phyloP scores from a whole-genome alignment of 192 early-diverging fungal species.

The Linnemannia zychae region DNA sequence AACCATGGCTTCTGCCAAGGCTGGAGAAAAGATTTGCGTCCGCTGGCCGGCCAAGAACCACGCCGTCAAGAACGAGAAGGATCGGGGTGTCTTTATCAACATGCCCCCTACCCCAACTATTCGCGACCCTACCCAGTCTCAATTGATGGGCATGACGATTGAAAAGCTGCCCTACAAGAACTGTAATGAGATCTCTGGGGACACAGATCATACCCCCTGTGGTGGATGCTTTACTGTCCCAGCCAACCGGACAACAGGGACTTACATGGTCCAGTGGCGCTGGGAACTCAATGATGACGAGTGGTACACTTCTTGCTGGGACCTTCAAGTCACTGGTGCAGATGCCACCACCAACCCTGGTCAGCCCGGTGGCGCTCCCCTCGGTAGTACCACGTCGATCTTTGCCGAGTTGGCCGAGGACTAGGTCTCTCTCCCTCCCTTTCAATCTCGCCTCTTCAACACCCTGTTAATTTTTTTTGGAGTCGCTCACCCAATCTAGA shows the following conservation, averaged over 20 bases:
- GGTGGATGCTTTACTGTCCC: constrained; percentile 48
- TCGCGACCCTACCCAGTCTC: constrained; percentile 30
- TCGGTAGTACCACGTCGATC: constrained; percentile 15
- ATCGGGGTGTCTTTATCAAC: constrained; percentile 43
- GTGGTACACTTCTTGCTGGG: constrained; percentile 55
- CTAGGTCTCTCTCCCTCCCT: no score
- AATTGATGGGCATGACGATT: constrained; percentile 24
- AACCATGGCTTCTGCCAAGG: constrained; percentile 11
- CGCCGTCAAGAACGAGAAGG: constrained; percentile 18
- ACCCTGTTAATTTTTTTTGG: no score
- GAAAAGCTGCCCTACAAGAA: constrained; percentile 39
- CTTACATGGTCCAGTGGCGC: constrained; percentile 44
- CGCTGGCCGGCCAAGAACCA: constrained; percentile 56
- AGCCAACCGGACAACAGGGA: neutral
- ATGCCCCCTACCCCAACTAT: constrained; percentile 18
- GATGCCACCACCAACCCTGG: neutral
- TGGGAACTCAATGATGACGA: constrained; percentile 44
- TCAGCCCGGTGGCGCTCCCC: no score
- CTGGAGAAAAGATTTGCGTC: constrained; percentile 34
- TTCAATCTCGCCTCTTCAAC: no score
- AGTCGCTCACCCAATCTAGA: no score
- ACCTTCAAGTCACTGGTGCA: constrained; percentile 11
- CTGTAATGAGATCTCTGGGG: constrained; percentile 10
- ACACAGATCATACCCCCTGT: constrained; percentile 28
- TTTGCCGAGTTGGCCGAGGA: constrained; percentile 42